Percentiles rank a stretch among this genome's conserved stretches.
Conservation (phyloP, 2,329 filamentous ascomycete species). For the Truncatella angustata region DNA sequence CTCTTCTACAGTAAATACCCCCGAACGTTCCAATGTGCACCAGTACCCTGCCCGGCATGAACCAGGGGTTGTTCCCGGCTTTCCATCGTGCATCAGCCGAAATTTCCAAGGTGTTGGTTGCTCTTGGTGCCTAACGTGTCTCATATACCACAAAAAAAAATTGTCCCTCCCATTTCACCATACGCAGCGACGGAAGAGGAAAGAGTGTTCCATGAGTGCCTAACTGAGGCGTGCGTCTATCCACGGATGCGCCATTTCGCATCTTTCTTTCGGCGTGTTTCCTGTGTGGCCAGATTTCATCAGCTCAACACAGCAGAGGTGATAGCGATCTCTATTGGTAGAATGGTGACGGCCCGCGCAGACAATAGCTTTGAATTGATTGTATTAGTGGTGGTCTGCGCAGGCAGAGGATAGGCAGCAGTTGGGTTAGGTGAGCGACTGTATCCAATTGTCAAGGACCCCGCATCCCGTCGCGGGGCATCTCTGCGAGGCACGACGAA, state of each 20-base stretch:
- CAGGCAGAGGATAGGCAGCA: not conserved
- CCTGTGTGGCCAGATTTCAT: conserved; percentile 1
- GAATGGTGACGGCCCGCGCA: not conserved
- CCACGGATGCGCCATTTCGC: conserved; percentile 1
- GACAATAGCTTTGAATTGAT: not conserved
- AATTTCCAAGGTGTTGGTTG: not conserved
- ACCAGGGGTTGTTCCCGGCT: not conserved
- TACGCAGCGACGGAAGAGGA: not conserved
- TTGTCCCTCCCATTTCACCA: not conserved
- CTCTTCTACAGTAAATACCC: not conserved
- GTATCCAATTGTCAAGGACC: conserved; percentile 1
- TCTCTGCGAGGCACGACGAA: not conserved
- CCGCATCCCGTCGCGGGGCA: not conserved
- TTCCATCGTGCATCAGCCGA: not conserved
- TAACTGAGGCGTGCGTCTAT: conserved; percentile 2
- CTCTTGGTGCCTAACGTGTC: conserved; percentile 1
- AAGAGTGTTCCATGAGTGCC: not conserved
- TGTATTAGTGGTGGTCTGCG: not conserved
- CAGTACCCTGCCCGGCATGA: not conserved
- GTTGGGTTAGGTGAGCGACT: conserved; percentile 6
- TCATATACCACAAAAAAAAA: not conserved
- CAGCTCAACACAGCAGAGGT: not conserved
- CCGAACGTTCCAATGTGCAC: not conserved
- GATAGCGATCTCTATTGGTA: not conserved
- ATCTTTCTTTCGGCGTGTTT: not conserved